A percentile compares a stretch with the other conserved stretches of the same genome.
Evolutionary conservation across 306 rosid species (phyloP).

Genomic region (Morella rubra): DNA sequence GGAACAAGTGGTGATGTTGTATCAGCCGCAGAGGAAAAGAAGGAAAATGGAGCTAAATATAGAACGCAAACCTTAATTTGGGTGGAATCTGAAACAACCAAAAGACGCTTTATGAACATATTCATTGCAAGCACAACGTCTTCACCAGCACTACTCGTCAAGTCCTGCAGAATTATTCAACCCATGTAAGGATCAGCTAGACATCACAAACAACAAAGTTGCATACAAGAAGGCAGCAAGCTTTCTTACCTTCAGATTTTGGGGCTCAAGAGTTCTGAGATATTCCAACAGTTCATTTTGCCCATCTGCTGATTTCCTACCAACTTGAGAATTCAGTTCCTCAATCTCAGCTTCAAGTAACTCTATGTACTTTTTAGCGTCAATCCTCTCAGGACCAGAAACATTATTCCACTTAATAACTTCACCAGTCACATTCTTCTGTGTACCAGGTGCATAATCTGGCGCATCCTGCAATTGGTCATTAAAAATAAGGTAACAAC

Average conservation of each 20-base stretch:
- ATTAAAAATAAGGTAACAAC: slow-evolving; percentile 26
- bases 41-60: slow-evolving; percentile 7
- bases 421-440: slow-evolving; percentile 90
- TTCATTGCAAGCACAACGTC: slow-evolving; percentile 94
- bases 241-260: slow-evolving; percentile 71
- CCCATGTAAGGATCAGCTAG: neutral
- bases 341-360: slow-evolving; percentile 94
- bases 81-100: slow-evolving; percentile 85
- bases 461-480: slow-evolving; percentile 65
- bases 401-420: slow-evolving; percentile 92
- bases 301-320: slow-evolving; percentile 65
- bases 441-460: slow-evolving; percentile 92
- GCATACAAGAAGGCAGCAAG: slow-evolving; percentile 10
- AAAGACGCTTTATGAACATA: slow-evolving; percentile 89
- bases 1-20: neutral
- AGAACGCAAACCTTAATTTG: slow-evolving; percentile 77
- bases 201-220: neutral
- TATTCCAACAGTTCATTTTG: slow-evolving; percentile 89
- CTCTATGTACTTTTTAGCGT: slow-evolving; percentile 93
- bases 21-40: slow-evolving; percentile 6
- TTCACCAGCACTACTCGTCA: slow-evolving; percentile 94
- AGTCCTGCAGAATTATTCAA: slow-evolving; percentile 50
- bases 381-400: slow-evolving; percentile 82
- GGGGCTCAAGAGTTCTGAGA: slow-evolving; percentile 95
- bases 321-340: slow-evolving; percentile 87